Conservation (phyloP, 2,329 filamentous ascomycete species). For the Trichoderma pleuroti region DNA sequence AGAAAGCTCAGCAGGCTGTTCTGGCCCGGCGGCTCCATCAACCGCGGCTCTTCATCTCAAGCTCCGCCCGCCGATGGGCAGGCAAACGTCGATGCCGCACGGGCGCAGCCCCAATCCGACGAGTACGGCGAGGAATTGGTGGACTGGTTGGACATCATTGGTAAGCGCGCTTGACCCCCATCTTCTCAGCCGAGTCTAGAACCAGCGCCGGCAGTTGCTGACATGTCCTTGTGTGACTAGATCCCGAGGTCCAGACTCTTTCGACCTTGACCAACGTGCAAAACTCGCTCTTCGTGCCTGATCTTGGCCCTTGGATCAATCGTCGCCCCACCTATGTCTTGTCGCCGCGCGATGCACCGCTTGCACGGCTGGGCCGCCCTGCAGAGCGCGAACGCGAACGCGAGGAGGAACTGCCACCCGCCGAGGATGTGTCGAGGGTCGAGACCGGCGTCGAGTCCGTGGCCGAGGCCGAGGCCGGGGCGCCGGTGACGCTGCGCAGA, state of each 20-base stretch:
- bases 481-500: conserved; percentile 33
- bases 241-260: conserved; percentile 78
- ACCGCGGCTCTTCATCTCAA: conserved; percentile 14
- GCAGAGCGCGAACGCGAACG: background rate
- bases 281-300: conserved; percentile 82
- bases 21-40: conserved; percentile 26
- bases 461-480: conserved; percentile 22
- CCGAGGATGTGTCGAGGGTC: conserved; percentile 24
- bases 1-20: conserved; percentile 28
- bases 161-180: conserved; percentile 24
- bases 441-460: conserved; percentile 14
- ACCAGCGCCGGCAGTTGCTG: conserved; percentile 7
- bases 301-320: conserved; percentile 72
- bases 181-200: background rate
- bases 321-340: conserved; percentile 75
- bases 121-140: conserved; percentile 40
- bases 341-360: conserved; percentile 42
- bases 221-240: conserved; percentile 40
- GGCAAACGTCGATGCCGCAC: background rate
- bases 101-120: conserved; percentile 22
- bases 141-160: conserved; percentile 40
- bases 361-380: background rate
- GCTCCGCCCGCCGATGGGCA: background rate
- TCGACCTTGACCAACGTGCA: conserved; percentile 86
- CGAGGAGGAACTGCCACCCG: background rate